Conservation (phyloP, 176 grass and related monocot species). For the Neostapfia colusana region DNA sequence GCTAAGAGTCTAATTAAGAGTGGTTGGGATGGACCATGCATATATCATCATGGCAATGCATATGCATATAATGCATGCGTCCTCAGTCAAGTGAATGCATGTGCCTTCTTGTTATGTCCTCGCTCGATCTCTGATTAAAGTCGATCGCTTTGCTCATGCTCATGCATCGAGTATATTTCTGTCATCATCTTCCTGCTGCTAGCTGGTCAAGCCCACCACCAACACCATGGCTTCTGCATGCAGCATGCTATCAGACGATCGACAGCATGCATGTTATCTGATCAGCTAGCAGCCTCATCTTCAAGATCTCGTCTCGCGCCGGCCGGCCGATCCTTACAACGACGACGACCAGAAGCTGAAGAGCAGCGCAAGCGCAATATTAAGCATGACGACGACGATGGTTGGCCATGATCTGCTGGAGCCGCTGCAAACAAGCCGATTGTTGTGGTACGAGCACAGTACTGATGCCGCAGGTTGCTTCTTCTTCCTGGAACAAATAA, state of each 20-base stretch:
- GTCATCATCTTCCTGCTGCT: neutral
- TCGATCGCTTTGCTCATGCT: neutral
- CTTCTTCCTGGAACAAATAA: constrained; percentile 43
- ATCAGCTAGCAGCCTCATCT: too few relatives aligned
- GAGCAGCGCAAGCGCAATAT: constrained; percentile 43
- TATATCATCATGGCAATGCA: neutral
- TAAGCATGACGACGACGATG: too few relatives aligned
- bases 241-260: too few relatives aligned
- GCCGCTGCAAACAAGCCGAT: constrained; percentile 53
- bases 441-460: constrained; percentile 68
- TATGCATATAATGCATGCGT: too few relatives aligned
- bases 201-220: constrained; percentile 15
- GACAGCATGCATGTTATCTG: too few relatives aligned
- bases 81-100: constrained; percentile 10
- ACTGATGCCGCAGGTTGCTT: constrained; percentile 15
- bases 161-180: neutral
- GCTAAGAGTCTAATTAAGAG: too few relatives aligned
- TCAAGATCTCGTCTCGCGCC: too few relatives aligned
- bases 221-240: neutral
- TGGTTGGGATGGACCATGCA: neutral
- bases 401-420: constrained; percentile 11
- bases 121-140: too few relatives aligned
- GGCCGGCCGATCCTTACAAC: too few relatives aligned
- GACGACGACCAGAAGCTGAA: constrained; percentile 6
- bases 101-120: neutral